Evolutionary conservation across 1,284 basidiomycete species (phyloP).

Genomic region (Papiliotrema fonsecae): DNA sequence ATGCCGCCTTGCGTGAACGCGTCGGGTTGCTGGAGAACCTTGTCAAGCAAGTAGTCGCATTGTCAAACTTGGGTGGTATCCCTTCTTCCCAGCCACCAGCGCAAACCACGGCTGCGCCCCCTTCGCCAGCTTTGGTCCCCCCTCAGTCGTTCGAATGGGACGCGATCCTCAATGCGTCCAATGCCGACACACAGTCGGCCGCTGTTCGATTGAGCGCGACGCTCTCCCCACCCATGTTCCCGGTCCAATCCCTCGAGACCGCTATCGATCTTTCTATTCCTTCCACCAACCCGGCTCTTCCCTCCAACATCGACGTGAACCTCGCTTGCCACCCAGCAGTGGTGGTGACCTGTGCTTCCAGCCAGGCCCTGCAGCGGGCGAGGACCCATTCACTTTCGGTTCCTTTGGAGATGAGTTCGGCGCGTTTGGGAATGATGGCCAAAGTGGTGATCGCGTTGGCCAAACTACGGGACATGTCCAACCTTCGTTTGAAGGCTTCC

Average conservation of each 20-base stretch:
- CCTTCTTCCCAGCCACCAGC: conserved; percentile 8
- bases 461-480: conserved; percentile 32
- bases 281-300: not conserved
- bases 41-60: conserved; percentile 39
- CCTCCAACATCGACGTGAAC: conserved; percentile 8
- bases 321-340: conserved; percentile 48
- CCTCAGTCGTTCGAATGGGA: conserved; percentile 17
- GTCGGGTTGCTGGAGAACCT: conserved; percentile 38
- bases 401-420: conserved; percentile 13
- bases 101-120: not conserved
- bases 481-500: conserved; percentile 10
- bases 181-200: too few species aligned
- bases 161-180: conserved; percentile 10
- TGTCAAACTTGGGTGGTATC: conserved; percentile 23
- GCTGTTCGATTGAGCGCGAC: conserved; percentile 24
- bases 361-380: conserved; percentile 47
- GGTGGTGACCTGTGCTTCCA: conserved; percentile 32
- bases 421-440: conserved; percentile 31
- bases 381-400: conserved; percentile 30
- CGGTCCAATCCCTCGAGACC: conserved; percentile 11
- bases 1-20: conserved; percentile 33
- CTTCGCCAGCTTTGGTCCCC: not conserved
- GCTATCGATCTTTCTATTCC: conserved; percentile 7
- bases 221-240: conserved; percentile 28
- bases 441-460: conserved; percentile 40